phyloP scores from a whole-genome alignment of 352 stramenopile species.

The Globisporangium lucens region DNA sequence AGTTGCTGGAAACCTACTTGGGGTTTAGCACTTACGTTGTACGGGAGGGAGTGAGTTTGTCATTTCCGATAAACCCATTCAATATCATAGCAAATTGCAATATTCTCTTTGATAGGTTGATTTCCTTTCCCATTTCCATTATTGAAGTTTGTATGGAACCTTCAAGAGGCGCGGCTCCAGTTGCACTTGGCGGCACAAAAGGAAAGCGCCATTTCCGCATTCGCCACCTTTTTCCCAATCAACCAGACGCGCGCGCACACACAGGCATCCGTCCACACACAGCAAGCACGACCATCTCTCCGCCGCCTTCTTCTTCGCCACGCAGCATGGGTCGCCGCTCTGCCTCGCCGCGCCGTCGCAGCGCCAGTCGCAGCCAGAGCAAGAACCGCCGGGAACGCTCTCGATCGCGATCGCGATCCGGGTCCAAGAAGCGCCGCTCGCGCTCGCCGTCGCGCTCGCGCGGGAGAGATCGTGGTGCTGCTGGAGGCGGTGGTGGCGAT shows the following conservation, averaged over 20 bases:
- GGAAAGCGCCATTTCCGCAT: conserved; percentile 11
- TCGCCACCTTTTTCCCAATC: not conserved
- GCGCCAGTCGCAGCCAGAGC: conserved; percentile 26
- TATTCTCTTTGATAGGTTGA: not conserved
- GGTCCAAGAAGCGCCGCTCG: conserved; percentile 15
- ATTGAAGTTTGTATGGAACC: conserved; percentile 8
- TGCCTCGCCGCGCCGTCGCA: conserved; percentile 44
- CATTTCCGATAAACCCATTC: not conserved
- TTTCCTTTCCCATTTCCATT: not conserved
- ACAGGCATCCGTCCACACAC: not conserved
- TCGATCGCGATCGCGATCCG: conserved; percentile 35
- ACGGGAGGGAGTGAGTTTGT: too few relatives aligned
- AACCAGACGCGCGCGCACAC: not conserved
- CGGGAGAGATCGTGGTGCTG: conserved; percentile 22
- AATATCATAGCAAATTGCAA: not conserved
- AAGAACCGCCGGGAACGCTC: conserved; percentile 29
- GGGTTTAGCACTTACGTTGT: too few relatives aligned
- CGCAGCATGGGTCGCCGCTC: conserved; percentile 36
- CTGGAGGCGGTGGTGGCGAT: conserved; percentile 4
- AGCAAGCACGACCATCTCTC: not conserved
- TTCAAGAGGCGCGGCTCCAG: not conserved
- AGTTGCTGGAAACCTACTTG: too few relatives aligned
- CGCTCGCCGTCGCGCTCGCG: conserved; percentile 38
- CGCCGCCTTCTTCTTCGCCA: not conserved
- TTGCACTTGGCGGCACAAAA: not conserved